Evolutionary conservation across 371 early-diverging fungal genomes (phyloP).

Genomic region (Mortierella sp.): DNA sequence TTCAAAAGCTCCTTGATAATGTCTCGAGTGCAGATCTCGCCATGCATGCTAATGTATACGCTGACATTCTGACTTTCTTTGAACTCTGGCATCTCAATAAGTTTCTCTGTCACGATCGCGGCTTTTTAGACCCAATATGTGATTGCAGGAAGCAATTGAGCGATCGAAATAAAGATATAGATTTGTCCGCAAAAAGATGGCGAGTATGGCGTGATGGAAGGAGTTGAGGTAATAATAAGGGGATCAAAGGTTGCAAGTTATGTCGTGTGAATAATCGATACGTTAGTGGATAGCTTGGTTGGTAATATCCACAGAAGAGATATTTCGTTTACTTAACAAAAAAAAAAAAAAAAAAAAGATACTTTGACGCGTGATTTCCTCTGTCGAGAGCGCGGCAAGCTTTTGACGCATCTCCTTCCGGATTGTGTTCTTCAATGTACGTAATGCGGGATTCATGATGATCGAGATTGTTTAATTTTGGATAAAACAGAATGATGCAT

Average conservation of each 20-base stretch:
- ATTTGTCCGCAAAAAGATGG: background rate
- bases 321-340: background rate
- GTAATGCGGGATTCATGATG: constrained; percentile 47
- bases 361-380: constrained; percentile 62
- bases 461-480: background rate
- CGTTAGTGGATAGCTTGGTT: background rate
- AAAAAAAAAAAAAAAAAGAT: background rate
- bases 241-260: background rate
- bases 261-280: background rate
- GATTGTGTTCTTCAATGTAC: constrained; percentile 59
- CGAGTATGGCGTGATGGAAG: background rate
- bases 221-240: background rate
- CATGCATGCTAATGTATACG: constrained; percentile 77
- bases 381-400: constrained; percentile 51
- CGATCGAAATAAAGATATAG: background rate
- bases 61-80: constrained; percentile 65
- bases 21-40: constrained; percentile 69
- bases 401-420: constrained; percentile 65
- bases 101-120: constrained; percentile 61
- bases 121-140: constrained; percentile 45
- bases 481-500: background rate
- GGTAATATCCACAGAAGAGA: background rate
- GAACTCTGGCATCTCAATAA: constrained; percentile 62
- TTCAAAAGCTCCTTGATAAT: constrained; percentile 67
- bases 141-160: background rate